Base-by-base conservation (phyloP, 208 protist species). In the Acanthamoeba rhysodes region DNA sequence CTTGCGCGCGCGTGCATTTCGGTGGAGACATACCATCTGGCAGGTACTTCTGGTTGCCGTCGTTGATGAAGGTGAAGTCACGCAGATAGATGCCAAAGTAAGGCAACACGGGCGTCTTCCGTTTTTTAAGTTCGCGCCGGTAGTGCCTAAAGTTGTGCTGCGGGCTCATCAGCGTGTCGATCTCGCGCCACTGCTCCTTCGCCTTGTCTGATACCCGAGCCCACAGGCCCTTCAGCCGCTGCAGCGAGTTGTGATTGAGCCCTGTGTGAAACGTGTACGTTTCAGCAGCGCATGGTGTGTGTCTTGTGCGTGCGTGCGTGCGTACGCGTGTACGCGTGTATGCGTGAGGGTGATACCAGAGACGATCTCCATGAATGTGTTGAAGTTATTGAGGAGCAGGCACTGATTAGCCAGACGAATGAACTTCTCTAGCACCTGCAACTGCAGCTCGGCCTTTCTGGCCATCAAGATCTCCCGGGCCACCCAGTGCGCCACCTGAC, bases 31-130 rank as follows among this genome's bases (percentile, higher is more conserved):
- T 68, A 78, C 70, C 85, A 10, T 92, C 85, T 2, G 55, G 55
- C 9, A 37, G 9, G 85, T 92, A 92, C 4, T 32, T 53, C 45
- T 72, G 62, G 64, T 92, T 92, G 55, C 85, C 85, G 57, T 92
- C 85, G 12, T 92, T 92, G 85, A 92, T 92, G 64, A 92, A 92
- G 64, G 85, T 92, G 64, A 92, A 92, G 57, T 92, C 85, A 24
- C 85, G 55, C 57, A 92, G 64, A 37, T 76, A 92, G 18, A 92
- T 92, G 48, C 85, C 85, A 92, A 92, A 92, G 57, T 92, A 92
- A 41, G 85, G 85, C 85, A 92, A 72, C 32, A 92, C 34, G 57
- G 85, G 85, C 41, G 20, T 1, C 85, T 92, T 92, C 7, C 87
- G 29, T 34, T 76, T 72, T 45, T 93, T 93, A 14, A 93, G 87